These are phyloP conservation scores for Moniliophthora roreri DNA, from an alignment of 1,284 basidiomycete genomes.

Conservation along the genomic window DNA sequence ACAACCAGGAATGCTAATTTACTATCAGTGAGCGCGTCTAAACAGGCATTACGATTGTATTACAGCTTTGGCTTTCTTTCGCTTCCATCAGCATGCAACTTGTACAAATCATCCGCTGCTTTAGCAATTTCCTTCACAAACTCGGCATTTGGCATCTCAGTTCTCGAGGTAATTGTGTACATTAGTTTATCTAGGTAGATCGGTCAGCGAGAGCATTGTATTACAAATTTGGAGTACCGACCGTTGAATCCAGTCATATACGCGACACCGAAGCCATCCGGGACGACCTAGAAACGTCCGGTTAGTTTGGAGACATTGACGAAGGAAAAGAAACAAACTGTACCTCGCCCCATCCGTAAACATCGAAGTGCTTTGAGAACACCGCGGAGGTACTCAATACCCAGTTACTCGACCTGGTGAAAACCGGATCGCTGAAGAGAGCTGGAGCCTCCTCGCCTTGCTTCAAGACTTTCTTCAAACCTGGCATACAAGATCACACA, in stretches of 20 bases:
- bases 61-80: no score
- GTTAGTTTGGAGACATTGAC: not conserved
- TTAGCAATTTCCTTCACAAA: constrained; percentile 66
- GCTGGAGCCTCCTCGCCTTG: constrained; percentile 63
- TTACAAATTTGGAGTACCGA: constrained; percentile 18
- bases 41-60: no score
- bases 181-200: constrained; percentile 62
- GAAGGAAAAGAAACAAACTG: constrained; percentile 15
- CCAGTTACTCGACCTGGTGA: constrained; percentile 67
- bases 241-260: constrained; percentile 51
- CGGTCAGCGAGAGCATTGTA: not conserved
- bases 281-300: constrained; percentile 51
- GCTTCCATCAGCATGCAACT: not conserved
- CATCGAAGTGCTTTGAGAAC: constrained; percentile 77
- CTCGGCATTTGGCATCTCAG: constrained; percentile 70
- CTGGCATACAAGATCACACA: constrained; percentile 34
- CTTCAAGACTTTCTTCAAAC: constrained; percentile 64
- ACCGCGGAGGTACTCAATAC: constrained; percentile 85
- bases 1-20: no score
- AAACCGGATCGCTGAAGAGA: constrained; percentile 74
- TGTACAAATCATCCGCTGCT: constrained; percentile 67
- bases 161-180: constrained; percentile 79
- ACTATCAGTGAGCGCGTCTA: no score
- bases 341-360: constrained; percentile 87
- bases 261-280: constrained; percentile 62